Base-by-base conservation (phyloP, 306 rosid genomes). In the Vigna mungo region DNA sequence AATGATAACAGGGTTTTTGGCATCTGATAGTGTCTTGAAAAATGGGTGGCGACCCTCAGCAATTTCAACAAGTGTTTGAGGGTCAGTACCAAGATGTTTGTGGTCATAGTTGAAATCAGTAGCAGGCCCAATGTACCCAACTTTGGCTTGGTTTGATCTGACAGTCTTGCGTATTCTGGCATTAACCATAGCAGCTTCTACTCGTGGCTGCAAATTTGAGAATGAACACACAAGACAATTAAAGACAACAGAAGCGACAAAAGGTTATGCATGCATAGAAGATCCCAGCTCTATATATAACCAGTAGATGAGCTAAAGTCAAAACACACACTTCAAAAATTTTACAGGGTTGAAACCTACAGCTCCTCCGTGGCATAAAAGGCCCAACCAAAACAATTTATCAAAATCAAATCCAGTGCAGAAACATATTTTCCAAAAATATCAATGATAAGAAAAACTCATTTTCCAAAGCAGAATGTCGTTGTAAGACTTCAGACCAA, bases 181-280 rank as follows among this genome's bases (percentile, higher is more conserved):
- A 89, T 96, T 96, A 74, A 96, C 92, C 89, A 96, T 91, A 39
- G 99, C 98, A 81, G 99, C 99, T 91, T 96, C 99, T 44, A 91
- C 93, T 53, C 98, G 88, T 78, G 99, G 98, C 99, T 96, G 89
- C 81, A 85, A 82, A 82, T 81, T 81, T 67, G 60, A 75, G 54
- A 81, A 73, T 12, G 23, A 80, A 52, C 73, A 36, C 75, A 41
- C 16, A 58, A 70, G 83, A 83, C n/a, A 68, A 61, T 73, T 62
- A 52, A 61, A 61, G 74, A 54, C 32, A 6, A 32, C 36, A 55
- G 70, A 82, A 78, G 81, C 76, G 55, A 78, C 13, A 53, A 64
- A 32, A 18, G 9, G 16, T 0, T 53, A 84, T 67, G 56, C 79
- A 64, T 55, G 68, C 61, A 69, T 21, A 75, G 41, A 81, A 58